Evolutionary conservation across 768 basidiomycete genomes (phyloP), one percentile per base, ranked within the genome.

Genomic region (Lactarius pseudohatsudake): DNA sequence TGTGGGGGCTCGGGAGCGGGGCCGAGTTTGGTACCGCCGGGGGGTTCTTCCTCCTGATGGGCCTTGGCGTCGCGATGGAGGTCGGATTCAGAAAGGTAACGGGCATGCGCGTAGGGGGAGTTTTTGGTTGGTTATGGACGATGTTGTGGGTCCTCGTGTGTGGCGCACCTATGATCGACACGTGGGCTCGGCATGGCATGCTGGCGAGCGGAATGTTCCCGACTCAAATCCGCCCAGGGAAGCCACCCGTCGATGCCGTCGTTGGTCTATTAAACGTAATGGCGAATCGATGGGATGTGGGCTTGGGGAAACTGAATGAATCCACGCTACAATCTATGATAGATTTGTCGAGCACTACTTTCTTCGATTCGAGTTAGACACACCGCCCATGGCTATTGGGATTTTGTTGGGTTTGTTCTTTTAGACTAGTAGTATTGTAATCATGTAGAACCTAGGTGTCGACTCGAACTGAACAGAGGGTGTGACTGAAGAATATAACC

Each of bases 1-100:
- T 84, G 61, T 87, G 82, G 79, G 85, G 84, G 6, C 82, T 89
- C 83, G 83, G 81, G 1, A 77, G 77, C 8, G 87, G 85, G 18
- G 75, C 77, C 1, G 83, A 88, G 54, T 79, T 84, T 0, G n/a
- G 65, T 5, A 64, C 86, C 7, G 64, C 86, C 10, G 74, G 76
- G 2, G 82, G 81, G 3, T 88, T 84, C 72, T 90, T 89, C 72
- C 43, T 88, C 16, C 15, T 41, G 0, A 41, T 41, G 40, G 40
- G 40, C 40, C 1, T 6, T 7, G 40, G 40, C 40, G 69, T 85
- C 9, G 60, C 82, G 1, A 55, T 85, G 34, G 88, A 90, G 74
- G 70, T 74, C 26, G 60, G 72, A 10, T 89, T 80, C 81, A 81
- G 75, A 68, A 69, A 65, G 2, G 20, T 71, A 15, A 83, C 82